Evolutionary conservation across 208 protist genomes (phyloP).

Genomic region (Trypanosomatidae sp.): DNA sequence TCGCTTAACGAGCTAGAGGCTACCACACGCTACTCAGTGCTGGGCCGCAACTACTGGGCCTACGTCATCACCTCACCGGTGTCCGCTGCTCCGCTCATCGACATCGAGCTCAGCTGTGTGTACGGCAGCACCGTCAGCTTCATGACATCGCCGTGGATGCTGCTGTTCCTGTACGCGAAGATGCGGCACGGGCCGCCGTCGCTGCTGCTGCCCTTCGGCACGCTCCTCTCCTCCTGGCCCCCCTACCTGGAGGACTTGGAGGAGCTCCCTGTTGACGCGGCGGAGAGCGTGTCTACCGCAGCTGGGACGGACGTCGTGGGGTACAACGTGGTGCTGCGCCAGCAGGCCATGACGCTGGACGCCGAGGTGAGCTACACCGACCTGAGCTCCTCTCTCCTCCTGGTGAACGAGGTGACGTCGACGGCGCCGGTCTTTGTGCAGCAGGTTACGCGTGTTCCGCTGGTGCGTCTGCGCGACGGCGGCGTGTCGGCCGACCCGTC

Average conservation of each 20-base stretch:
- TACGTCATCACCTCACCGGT: constrained; percentile 70
- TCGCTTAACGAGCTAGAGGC: constrained; percentile 90
- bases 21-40: constrained; percentile 80
- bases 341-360: constrained; percentile 73
- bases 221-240: constrained; percentile 54
- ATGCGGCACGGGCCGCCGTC: constrained; percentile 54
- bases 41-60: constrained; percentile 87
- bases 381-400: constrained; percentile 60
- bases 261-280: too few relatives aligned
- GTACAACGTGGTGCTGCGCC: constrained; percentile 42
- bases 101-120: constrained; percentile 71
- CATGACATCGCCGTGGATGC: constrained; percentile 83
- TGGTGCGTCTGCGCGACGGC: constrained; percentile 33
- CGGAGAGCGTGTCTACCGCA: not conserved
- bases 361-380: constrained; percentile 72
- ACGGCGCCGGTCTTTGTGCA: constrained; percentile 76
- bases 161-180: constrained; percentile 66
- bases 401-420: constrained; percentile 72
- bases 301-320: constrained; percentile 22
- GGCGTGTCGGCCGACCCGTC: constrained; percentile 16
- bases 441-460: constrained; percentile 47
- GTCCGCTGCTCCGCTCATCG: constrained; percentile 63
- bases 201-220: constrained; percentile 71
- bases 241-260: constrained; percentile 37
- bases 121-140: constrained; percentile 81